A percentile compares a stretch with the other conserved stretches of the same genome.
Conservation (phyloP, 208 protist species). For the Trypanosomatidae sp. region DNA sequence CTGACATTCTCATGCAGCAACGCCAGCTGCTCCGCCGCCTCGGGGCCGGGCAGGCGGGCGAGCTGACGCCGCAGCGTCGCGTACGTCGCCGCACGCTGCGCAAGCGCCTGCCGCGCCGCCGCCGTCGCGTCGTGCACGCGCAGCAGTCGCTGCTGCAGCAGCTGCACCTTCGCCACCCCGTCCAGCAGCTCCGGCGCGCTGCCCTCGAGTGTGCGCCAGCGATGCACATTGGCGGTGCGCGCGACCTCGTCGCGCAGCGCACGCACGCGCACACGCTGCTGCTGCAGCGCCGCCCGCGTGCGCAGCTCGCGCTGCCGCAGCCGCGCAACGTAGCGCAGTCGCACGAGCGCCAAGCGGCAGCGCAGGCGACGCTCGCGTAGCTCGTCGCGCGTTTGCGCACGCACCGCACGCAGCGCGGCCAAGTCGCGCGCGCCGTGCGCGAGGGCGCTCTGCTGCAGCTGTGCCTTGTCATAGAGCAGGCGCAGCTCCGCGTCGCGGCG, state of each 20-base stretch:
- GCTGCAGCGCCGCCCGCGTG: constrained; percentile 87
- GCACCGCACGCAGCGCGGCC: constrained; percentile 71
- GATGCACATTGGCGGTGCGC: constrained; percentile 96
- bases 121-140: constrained; percentile 91
- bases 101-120: constrained; percentile 79
- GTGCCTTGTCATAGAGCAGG: constrained; percentile 96
- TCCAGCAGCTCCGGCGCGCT: constrained; percentile 91
- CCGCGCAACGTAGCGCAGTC: constrained; percentile 69
- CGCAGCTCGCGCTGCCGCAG: constrained; percentile 81
- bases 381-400: constrained; percentile 78
- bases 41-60: constrained; percentile 89
- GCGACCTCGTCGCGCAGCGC: constrained; percentile 95
- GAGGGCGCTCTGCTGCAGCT: constrained; percentile 91
- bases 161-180: constrained; percentile 95
- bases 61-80: constrained; percentile 86
- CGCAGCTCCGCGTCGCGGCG: constrained; percentile 95
- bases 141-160: constrained; percentile 94
- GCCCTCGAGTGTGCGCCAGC: constrained; percentile 96
- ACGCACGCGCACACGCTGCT: constrained; percentile 82
- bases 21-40: constrained; percentile 93
- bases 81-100: constrained; percentile 87
- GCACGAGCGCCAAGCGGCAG: constrained; percentile 66
- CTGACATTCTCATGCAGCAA: constrained; percentile 90
- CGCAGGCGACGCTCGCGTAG: constrained; percentile 88
- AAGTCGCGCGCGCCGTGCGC: constrained; percentile 94